Percentiles rank a stretch among this genome's conserved stretches.
These are phyloP conservation scores for Logfia minima DNA, from an alignment of 129 eudicot species.

Conservation along the genomic window DNA sequence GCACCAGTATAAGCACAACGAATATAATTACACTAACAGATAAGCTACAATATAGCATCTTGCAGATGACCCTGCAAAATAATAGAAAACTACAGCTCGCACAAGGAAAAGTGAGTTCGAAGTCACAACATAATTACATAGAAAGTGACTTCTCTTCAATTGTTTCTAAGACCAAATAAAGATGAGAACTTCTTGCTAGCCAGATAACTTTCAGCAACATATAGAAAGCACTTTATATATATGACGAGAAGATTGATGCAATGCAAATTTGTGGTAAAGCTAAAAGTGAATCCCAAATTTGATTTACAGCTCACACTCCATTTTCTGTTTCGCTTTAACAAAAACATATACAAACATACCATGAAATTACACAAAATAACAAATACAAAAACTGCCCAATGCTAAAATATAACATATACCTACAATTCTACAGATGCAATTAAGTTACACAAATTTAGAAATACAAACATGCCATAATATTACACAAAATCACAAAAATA, in stretches of 20 bases:
- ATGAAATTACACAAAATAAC: neutral
- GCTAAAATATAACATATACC: too few relatives aligned
- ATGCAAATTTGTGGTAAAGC: too few relatives aligned
- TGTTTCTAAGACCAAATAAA: neutral
- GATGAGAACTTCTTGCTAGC: neutral
- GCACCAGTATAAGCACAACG: neutral
- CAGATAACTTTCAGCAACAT: conserved; percentile 3
- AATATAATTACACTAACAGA: neutral
- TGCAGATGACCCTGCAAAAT: neutral
- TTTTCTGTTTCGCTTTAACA: neutral
- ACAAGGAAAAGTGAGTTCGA: neutral
- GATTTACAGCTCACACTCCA: neutral
- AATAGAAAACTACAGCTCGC: conserved; percentile 15
- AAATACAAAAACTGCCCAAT: neutral
- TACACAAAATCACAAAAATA: neutral
- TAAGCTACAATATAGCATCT: neutral
- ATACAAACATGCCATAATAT: neutral
- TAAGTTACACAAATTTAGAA: neutral
- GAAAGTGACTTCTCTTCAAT: neutral
- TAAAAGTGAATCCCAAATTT: too few relatives aligned
- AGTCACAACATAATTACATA: neutral
- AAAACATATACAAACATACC: neutral
- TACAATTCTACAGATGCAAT: too few relatives aligned
- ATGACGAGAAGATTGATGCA: neutral
- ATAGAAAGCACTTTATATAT: neutral